These are phyloP conservation scores for Zangia roseola DNA, from an alignment of 768 basidiomycete genomes.

Conservation along the genomic window DNA sequence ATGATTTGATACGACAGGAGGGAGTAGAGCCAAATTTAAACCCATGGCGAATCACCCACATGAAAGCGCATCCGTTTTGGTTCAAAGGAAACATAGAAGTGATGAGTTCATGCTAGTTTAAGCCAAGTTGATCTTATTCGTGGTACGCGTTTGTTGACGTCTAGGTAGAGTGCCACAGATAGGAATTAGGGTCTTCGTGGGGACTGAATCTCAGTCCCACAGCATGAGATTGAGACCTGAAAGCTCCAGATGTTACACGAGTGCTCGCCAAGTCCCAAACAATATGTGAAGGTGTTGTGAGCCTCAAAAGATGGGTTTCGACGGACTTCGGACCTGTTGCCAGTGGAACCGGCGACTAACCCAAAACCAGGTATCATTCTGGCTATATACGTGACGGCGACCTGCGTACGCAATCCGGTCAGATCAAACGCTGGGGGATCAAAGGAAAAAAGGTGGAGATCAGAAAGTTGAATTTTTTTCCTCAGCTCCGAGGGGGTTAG, in stretches of 20 bases:
- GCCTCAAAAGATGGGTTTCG: no score
- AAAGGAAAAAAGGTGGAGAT: no score
- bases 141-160: background rate
- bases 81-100: conserved; percentile 27
- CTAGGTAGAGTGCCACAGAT: background rate
- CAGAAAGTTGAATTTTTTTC: no score
- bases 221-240: no score
- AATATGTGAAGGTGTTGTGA: no score
- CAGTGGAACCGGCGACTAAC: no score
- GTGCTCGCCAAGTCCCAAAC: no score
- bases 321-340: background rate
- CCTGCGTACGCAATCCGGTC: background rate
- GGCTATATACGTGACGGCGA: no score
- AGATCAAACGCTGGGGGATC: background rate
- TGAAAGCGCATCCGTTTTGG: conserved; percentile 30
- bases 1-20: conserved; percentile 20
- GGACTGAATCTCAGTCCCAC: no score
- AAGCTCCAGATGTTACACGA: no score
- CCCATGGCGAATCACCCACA: conserved; percentile 26
- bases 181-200: no score
- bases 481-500: conserved; percentile 28
- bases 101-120: conserved; percentile 13
- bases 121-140: background rate
- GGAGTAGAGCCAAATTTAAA: conserved; percentile 14
- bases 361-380: background rate